Percentiles rank a stretch among this genome's conserved stretches.
Evolutionary conservation across 2,329 filamentous ascomycete genomes (phyloP).

Genomic region (Calonectria naviculata): DNA sequence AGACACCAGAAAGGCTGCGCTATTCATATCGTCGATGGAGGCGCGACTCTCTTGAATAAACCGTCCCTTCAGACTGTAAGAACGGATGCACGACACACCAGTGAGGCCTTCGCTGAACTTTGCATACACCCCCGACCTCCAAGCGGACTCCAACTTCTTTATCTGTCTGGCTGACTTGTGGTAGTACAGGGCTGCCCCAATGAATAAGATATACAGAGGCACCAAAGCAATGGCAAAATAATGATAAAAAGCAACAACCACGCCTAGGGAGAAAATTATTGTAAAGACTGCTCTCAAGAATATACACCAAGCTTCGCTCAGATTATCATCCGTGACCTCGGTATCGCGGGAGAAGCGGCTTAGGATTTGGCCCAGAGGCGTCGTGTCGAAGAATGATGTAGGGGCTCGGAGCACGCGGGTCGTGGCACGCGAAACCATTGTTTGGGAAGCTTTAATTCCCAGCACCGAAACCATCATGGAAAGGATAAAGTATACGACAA

Average conservation of each 20-base stretch:
- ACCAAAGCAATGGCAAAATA: conserved; percentile 78
- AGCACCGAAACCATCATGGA: conserved; percentile 81
- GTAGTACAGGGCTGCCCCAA: conserved; percentile 88
- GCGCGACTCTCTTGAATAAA: conserved; percentile 78
- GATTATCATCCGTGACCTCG: conserved; percentile 93
- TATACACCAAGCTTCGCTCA: conserved; percentile 91
- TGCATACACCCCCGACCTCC: conserved; percentile 90
- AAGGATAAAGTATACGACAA: conserved; percentile 81
- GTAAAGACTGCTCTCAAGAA: conserved; percentile 86
- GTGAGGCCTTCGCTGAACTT: conserved; percentile 90
- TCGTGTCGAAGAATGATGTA: conserved; percentile 96
- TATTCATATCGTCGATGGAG: conserved; percentile 90
- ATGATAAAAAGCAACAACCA: conserved; percentile 94
- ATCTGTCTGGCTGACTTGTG: conserved; percentile 90
- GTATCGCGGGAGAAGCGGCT: conserved; percentile 97
- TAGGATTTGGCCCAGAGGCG: conserved; percentile 93
- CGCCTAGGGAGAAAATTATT: conserved; percentile 83
- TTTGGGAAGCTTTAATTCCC: conserved; percentile 85
- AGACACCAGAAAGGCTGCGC: conserved; percentile 93
- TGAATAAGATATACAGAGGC: conserved; percentile 78
- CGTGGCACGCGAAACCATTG: conserved; percentile 84
- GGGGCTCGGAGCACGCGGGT: conserved; percentile 76
- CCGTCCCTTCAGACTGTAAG: conserved; percentile 84
- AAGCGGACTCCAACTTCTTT: conserved; percentile 90
- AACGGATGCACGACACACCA: conserved; percentile 85